These are phyloP conservation scores for Silene conica DNA, from an alignment of 148 eudicot genomes.

Conservation along the genomic window DNA sequence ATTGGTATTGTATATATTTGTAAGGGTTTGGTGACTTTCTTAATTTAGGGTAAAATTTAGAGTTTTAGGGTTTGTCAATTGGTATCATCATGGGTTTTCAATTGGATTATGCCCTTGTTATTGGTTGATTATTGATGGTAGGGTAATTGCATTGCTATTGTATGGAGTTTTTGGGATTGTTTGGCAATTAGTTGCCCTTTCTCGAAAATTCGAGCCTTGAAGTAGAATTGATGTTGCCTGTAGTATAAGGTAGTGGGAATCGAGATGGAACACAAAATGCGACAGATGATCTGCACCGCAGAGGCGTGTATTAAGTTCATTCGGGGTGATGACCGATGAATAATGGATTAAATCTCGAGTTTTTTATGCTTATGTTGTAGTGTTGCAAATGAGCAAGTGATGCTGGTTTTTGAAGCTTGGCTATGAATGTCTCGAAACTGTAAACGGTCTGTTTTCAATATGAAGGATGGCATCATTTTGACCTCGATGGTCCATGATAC, in stretches of 20 bases:
- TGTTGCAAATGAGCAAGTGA: too few species aligned
- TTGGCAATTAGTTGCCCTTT: neutral
- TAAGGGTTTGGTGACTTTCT: neutral
- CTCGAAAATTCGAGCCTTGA: neutral
- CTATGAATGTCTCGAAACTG: neutral
- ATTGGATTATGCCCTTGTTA: neutral
- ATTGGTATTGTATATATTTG: neutral
- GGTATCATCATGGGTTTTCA: neutral
- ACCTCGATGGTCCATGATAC: constrained; percentile 6
- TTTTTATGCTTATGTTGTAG: too few species aligned
- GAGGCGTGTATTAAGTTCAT: neutral
- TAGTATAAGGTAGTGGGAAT: too few species aligned
- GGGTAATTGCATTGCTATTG: neutral
- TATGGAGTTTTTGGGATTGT: neutral
- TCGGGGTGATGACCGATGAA: neutral
- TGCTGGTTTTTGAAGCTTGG: too few species aligned
- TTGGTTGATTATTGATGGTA: neutral
- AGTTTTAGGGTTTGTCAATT: neutral
- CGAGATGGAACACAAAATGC: too few species aligned
- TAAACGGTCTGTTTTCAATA: neutral
- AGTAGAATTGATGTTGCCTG: neutral
- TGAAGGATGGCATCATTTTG: constrained; percentile 6
- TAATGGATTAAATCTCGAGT: neutral
- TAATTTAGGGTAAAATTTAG: neutral
- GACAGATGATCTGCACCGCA: neutral